phyloP scores from a whole-genome alignment of 2,329 filamentous ascomycete genomes.

The Beauveria sp. region DNA sequence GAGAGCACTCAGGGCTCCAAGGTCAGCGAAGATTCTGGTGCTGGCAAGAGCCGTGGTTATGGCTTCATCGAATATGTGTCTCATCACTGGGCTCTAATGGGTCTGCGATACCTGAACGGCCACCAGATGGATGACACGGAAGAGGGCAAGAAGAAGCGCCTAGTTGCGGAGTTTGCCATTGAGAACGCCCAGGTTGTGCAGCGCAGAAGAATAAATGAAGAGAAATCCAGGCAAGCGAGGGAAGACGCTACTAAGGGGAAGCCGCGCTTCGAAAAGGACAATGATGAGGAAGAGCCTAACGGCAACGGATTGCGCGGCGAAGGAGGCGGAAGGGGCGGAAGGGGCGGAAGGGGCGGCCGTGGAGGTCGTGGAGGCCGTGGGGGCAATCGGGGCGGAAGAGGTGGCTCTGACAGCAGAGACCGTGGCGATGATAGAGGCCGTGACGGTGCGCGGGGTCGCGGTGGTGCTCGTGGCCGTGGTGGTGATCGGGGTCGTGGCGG shows the following conservation, averaged over 20 bases:
- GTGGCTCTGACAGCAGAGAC: slow-evolving; percentile 8
- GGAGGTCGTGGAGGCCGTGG: not conserved
- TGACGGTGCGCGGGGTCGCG: slow-evolving; percentile 10
- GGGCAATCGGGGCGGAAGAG: not conserved
- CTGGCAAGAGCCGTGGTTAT: slow-evolving; percentile 82
- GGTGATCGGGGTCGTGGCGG: slow-evolving; percentile 3
- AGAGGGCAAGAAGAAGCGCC: slow-evolving; percentile 69
- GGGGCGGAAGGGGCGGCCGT: not conserved
- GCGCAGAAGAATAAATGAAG: slow-evolving; percentile 45
- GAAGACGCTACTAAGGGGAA: not conserved
- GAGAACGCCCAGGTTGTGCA: slow-evolving; percentile 96
- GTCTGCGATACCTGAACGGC: slow-evolving; percentile 86
- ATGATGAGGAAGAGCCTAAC: slow-evolving; percentile 23
- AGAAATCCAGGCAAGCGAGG: slow-evolving; percentile 23
- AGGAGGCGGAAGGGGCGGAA: not conserved
- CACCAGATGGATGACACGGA: slow-evolving; percentile 49
- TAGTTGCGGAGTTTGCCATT: slow-evolving; percentile 96
- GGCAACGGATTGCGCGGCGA: not conserved
- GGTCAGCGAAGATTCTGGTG: slow-evolving; percentile 66
- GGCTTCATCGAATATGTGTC: slow-evolving; percentile 96
- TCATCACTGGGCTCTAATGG: slow-evolving; percentile 92
- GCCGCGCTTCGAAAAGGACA: slow-evolving; percentile 18
- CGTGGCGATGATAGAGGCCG: not conserved
- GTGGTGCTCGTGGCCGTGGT: slow-evolving; percentile 13
- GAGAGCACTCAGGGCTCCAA: slow-evolving; percentile 82